Conservation (phyloP, 1,284 basidiomycete genomes). For the Lignosus rhinocerotis region DNA sequence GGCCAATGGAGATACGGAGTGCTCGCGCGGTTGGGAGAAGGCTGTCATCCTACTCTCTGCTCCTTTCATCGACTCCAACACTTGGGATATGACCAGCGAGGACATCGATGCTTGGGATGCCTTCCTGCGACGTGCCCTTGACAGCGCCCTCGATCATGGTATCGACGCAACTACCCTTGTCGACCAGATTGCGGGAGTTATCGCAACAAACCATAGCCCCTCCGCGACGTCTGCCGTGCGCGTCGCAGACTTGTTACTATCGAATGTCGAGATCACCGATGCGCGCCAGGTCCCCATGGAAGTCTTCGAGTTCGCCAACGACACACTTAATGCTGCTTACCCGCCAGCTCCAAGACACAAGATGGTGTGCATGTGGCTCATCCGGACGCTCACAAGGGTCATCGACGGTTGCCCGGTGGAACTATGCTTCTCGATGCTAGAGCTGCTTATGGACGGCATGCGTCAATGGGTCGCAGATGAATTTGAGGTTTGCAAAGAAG, state of each 20-base stretch:
- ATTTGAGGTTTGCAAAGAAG: conserved; percentile 44
- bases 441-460: conserved; percentile 54
- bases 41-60: conserved; percentile 55
- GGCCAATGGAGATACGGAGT: conserved; percentile 35
- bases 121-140: conserved; percentile 50
- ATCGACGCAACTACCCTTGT: conserved; percentile 52
- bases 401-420: conserved; percentile 55
- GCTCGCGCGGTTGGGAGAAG: conserved; percentile 48
- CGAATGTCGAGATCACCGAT: conserved; percentile 50
- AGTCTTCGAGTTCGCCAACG: conserved; percentile 57
- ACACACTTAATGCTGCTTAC: conserved; percentile 60
- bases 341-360: conserved; percentile 59
- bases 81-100: conserved; percentile 55
- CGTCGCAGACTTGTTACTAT: conserved; percentile 60
- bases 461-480: conserved; percentile 65
- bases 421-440: conserved; percentile 46
- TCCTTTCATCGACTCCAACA: conserved; percentile 56
- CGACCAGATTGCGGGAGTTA: conserved; percentile 49
- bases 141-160: conserved; percentile 59
- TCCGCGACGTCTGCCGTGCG: conserved; percentile 46
- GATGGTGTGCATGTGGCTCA: conserved; percentile 59
- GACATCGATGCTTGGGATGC: conserved; percentile 60
- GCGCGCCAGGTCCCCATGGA: conserved; percentile 46
- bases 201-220: conserved; percentile 47
- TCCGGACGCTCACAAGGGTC: conserved; percentile 51